phyloP scores from a whole-genome alignment of 2,329 filamentous ascomycete genomes.

The Fusarium chaquense region DNA sequence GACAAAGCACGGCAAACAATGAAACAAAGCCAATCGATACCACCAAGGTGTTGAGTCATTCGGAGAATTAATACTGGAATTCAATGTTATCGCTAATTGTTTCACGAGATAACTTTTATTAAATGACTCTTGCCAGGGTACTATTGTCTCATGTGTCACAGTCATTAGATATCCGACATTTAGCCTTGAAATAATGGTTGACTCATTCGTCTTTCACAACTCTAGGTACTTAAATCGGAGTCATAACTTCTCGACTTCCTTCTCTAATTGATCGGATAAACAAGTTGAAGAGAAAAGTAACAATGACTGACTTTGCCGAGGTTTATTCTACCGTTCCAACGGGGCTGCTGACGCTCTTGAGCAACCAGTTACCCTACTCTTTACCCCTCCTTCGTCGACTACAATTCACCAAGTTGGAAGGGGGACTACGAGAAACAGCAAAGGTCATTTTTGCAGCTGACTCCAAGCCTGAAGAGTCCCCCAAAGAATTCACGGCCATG shows the following conservation, averaged over 20 bases:
- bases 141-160: not conserved
- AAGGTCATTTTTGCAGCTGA: slow-evolving; percentile 57
- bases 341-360: slow-evolving; percentile 61
- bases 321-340: slow-evolving; percentile 50
- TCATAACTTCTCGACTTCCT: not conserved
- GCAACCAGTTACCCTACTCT: slow-evolving; percentile 66
- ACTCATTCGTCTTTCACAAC: not conserved
- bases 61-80: no score
- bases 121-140: not conserved
- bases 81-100: not conserved
- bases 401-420: slow-evolving; percentile 64
- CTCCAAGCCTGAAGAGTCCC: not conserved
- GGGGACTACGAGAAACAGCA: slow-evolving; percentile 57
- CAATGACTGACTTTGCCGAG: slow-evolving; percentile 26
- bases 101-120: no score
- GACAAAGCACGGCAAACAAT: no score
- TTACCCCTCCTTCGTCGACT: slow-evolving; percentile 72
- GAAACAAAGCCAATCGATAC: no score
- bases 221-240: not conserved
- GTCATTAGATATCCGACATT: slow-evolving; percentile 38
- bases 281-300: not conserved
- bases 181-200: slow-evolving; percentile 23
- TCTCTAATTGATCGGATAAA: not conserved
- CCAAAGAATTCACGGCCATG: slow-evolving; percentile 62
- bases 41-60: no score